Evolutionary conservation across 2,329 filamentous ascomycete genomes (phyloP), one percentile per base, ranked within the genome.

Genomic region (Talaromyces piceae): DNA sequence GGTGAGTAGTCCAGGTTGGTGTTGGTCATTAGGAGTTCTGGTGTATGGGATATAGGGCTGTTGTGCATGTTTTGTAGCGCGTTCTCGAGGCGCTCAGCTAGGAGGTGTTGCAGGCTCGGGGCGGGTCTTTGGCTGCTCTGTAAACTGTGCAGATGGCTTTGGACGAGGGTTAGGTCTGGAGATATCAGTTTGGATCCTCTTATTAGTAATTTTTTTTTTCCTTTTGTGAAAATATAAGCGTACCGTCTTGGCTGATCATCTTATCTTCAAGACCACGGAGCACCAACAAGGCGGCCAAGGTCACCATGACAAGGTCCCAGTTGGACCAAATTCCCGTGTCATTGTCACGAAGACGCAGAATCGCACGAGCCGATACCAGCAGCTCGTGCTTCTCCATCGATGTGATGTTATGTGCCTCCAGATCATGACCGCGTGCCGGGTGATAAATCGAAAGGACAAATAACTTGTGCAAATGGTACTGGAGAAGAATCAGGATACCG

Each of bases 301-400:
- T 43, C 20, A 43, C 39, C 39, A 64, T 61, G 20, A 64, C 57
- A n/a, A 64, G 47, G 51, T 64, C 62, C 62, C 62, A 64, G 18
- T 64, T 64, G 1, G 62, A 64, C 62, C 62, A 64, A 31, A 64
- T 64, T 25, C 62, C 63, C 18, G 62, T 47, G 52, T 64, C 61
- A 47, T 64, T 60, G 27, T 64, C 55, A 25, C 62, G 54, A 16
- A 64, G 46, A 27, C 60, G 57, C 18, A 64, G 46, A 7, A 64
- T 61, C n/a, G 61, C 56, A 5, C 61, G 59, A 16, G 62, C 62
- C n/a, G 62, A 64, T 7, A 63, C 57, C 8, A 64, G 53, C 12
- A 64, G 28, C 28, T 64, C 62, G 33, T 64, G 59, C 48, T 61
- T 56, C 47, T 64, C 62, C 8, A 52, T 53, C 2, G 58, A 50